phyloP scores from a whole-genome alignment of 2,329 filamentous ascomycete species.

The Xenoacremonium recifei region DNA sequence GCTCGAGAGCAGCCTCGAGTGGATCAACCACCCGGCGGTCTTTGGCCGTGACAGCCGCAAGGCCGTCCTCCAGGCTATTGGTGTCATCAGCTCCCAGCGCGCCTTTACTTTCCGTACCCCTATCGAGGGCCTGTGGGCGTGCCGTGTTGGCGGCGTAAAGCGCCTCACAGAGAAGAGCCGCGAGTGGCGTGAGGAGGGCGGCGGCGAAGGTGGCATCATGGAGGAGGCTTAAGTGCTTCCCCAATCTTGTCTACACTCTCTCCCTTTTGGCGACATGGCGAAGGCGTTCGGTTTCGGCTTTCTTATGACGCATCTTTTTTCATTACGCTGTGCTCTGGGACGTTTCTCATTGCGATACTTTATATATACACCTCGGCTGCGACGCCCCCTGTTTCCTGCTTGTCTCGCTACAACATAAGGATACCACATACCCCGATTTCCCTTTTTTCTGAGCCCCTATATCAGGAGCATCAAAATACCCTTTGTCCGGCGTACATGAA shows the following conservation, averaged over 20 bases:
- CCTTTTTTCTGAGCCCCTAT: no score
- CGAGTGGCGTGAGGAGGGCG: conserved; percentile 86
- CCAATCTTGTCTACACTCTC: conserved; percentile 10
- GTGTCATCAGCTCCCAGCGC: conserved; percentile 91
- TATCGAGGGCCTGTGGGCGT: conserved; percentile 86
- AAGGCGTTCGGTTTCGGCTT: conserved; percentile 19
- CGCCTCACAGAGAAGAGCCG: conserved; percentile 78
- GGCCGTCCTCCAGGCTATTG: conserved; percentile 92
- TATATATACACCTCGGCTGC: conserved; percentile 13
- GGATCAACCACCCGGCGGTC: conserved; percentile 95
- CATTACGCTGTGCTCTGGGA: conserved; percentile 12
- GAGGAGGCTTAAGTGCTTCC: conserved; percentile 49
- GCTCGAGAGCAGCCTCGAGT: conserved; percentile 86
- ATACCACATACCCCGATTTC: conserved; percentile 13
- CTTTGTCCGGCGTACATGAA: conserved; percentile 6
- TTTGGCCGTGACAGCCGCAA: conserved; percentile 94
- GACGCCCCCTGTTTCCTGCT: conserved; percentile 9
- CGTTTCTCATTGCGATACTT: conserved; percentile 15
- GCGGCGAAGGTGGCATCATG: conserved; percentile 66
- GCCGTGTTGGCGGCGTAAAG: conserved; percentile 77
- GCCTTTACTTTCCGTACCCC: conserved; percentile 91
- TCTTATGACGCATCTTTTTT: conserved; percentile 23
- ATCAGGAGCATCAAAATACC: conserved; percentile 23
- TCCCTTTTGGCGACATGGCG: conserved; percentile 12
- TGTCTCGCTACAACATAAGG: conserved; percentile 17